Evolutionary conservation across 306 rosid species (phyloP).

Genomic region (Vigna hirtella): DNA sequence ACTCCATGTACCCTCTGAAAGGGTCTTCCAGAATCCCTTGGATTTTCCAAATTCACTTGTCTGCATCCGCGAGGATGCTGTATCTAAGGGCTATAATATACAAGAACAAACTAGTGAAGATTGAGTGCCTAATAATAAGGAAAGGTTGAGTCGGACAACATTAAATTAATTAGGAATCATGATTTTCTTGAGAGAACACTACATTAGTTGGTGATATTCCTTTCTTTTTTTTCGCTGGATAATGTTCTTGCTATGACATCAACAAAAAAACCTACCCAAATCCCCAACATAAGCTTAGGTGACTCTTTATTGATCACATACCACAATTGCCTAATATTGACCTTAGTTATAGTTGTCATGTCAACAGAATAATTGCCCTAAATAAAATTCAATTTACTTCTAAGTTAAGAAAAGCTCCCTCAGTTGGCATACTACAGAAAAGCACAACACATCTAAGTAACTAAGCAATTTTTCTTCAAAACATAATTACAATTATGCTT

Average conservation of each 20-base stretch:
- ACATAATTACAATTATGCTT: constrained; percentile 34
- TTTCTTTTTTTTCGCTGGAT: background rate
- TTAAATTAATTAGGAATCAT: background rate
- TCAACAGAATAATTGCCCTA: constrained; percentile 13
- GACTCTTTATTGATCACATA: constrained; percentile 32
- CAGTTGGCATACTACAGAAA: background rate
- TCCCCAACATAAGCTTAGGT: background rate
- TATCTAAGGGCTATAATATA: constrained; percentile 83
- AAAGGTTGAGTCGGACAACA: constrained; percentile 3
- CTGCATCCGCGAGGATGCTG: constrained; percentile 93
- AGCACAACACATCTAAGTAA: constrained; percentile 21
- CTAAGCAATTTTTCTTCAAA: constrained; percentile 10
- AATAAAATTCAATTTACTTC: background rate
- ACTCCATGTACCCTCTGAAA: constrained; percentile 80
- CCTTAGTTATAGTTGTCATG: background rate
- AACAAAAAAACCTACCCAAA: background rate
- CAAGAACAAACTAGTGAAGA: constrained; percentile 40
- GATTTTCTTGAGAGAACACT: constrained; percentile 2
- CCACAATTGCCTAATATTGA: constrained; percentile 19
- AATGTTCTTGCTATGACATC: background rate
- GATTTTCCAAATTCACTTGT: constrained; percentile 97
- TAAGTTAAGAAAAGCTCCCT: constrained; percentile 12
- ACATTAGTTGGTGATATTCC: background rate
- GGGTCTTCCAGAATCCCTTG: constrained; percentile 90
- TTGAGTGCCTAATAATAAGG: constrained; percentile 3